Percentiles rank a stretch among this genome's conserved stretches.
Conservation (phyloP, 1,284 basidiomycete species). For the Phaffia rhodozyma region DNA sequence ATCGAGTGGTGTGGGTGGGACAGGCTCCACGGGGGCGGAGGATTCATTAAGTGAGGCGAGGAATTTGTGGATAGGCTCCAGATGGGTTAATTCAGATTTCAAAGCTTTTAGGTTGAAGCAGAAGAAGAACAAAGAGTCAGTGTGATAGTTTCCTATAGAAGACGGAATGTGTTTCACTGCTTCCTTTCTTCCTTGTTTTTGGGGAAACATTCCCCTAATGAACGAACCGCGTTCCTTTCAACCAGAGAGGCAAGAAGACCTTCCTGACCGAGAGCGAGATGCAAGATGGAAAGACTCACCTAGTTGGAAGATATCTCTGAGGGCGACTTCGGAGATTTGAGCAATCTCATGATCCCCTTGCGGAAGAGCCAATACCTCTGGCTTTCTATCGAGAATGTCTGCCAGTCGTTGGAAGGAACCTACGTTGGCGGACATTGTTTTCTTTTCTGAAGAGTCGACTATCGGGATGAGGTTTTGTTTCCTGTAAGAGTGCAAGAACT, state of each 20-base stretch:
- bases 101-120: slow-evolving; percentile 27
- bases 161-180: not conserved
- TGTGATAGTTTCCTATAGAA: slow-evolving; percentile 42
- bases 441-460: too few species aligned
- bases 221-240: too few species aligned
- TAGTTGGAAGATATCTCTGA: slow-evolving; percentile 64
- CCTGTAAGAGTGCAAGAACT: too few species aligned
- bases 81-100: slow-evolving; percentile 49
- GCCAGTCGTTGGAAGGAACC: too few species aligned
- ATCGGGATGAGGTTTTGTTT: too few species aligned
- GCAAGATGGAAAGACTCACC: slow-evolving; percentile 33
- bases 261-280: not conserved
- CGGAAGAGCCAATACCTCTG: slow-evolving; percentile 8
- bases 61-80: slow-evolving; percentile 53
- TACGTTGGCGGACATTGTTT: too few species aligned
- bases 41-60: slow-evolving; percentile 48
- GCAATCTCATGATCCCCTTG: slow-evolving; percentile 1
- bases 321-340: slow-evolving; percentile 5
- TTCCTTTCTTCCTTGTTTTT: too few species aligned
- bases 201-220: too few species aligned
- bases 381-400: slow-evolving; percentile 1
- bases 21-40: slow-evolving; percentile 33
- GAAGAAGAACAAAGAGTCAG: not conserved
- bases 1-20: slow-evolving; percentile 60
- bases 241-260: slow-evolving; percentile 10